Evolutionary conservation across 2,329 filamentous ascomycete species (phyloP).

Genomic region (Fonsecaea nubica): DNA sequence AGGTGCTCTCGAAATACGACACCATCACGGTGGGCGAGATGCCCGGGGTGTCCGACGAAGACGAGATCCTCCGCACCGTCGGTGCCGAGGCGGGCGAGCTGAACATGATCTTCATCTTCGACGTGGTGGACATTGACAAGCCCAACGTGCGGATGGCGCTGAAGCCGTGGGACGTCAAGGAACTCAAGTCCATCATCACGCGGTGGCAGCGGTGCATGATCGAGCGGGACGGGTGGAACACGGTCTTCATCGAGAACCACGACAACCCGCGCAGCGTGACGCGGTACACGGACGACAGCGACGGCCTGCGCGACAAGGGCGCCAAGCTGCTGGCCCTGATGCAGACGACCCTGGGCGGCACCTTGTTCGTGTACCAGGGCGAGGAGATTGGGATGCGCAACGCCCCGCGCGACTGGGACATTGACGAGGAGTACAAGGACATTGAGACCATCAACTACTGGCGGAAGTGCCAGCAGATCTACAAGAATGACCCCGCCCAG

Average conservation of each 20-base stretch:
- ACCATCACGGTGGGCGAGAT: constrained; percentile 52
- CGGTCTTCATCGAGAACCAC: constrained; percentile 61
- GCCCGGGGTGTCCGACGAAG: constrained; percentile 45
- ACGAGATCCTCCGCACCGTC: constrained; percentile 49
- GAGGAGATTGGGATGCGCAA: constrained; percentile 73
- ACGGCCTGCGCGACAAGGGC: constrained; percentile 53
- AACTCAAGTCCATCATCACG: constrained; percentile 50
- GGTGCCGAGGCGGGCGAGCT: constrained; percentile 46
- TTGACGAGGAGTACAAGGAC: constrained; percentile 70
- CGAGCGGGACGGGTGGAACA: constrained; percentile 58
- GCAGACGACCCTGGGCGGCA: constrained; percentile 57
- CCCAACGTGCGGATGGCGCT: constrained; percentile 43
- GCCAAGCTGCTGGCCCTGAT: constrained; percentile 58
- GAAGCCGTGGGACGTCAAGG: constrained; percentile 50
- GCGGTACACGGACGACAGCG: constrained; percentile 57
- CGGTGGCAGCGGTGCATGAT: constrained; percentile 59
- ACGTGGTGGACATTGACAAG: constrained; percentile 45
- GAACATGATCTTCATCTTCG: constrained; percentile 53
- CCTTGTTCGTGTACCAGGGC: constrained; percentile 72
- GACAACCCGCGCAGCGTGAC: constrained; percentile 59
- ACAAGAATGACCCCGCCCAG: constrained; percentile 39
- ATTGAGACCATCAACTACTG: constrained; percentile 67
- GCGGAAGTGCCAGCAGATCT: constrained; percentile 48
- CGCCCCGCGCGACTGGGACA: constrained; percentile 65
- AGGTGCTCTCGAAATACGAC: constrained; percentile 47